Evolutionary conservation across 2,329 filamentous ascomycete genomes (phyloP).

Genomic region (Beauveria asiatica): DNA sequence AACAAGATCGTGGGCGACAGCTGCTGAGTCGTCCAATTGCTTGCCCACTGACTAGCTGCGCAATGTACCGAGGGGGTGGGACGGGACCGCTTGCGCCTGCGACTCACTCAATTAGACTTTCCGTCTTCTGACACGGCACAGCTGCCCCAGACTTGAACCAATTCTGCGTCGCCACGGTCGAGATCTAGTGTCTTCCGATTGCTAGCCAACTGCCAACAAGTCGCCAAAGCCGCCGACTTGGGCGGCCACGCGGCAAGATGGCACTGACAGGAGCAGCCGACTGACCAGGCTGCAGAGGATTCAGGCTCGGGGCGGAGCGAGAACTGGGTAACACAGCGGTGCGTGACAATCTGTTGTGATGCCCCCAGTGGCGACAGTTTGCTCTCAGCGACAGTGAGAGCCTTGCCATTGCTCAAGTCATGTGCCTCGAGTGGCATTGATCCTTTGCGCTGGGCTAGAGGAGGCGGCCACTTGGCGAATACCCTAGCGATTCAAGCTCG

Average conservation of each 20-base stretch:
- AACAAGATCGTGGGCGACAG: slow-evolving; percentile 1
- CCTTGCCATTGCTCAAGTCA: background rate
- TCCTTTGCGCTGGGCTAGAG: background rate
- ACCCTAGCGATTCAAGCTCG: background rate
- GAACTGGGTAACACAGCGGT: background rate
- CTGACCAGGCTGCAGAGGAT: background rate
- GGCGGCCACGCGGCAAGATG: background rate
- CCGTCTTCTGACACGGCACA: background rate
- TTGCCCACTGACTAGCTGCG: slow-evolving; percentile 4
- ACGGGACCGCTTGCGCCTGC: slow-evolving; percentile 3
- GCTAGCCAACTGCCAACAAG: background rate
- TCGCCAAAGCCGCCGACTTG: background rate
- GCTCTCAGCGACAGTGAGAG: background rate
- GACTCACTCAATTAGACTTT: slow-evolving; percentile 6
- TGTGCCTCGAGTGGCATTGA: background rate
- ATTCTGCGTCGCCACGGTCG: background rate
- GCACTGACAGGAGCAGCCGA: background rate
- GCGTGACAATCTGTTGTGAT: background rate
- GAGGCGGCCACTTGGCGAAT: background rate
- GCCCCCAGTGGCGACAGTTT: background rate
- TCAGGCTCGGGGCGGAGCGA: background rate
- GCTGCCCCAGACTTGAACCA: background rate
- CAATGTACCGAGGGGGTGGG: background rate
- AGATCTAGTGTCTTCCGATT: background rate
- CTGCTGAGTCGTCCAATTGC: slow-evolving; percentile 6